Evolutionary conservation across 1,139 yeast genomes (phyloP), one percentile per base, ranked within the genome.

Genomic region (Taiozyma onychis): DNA sequence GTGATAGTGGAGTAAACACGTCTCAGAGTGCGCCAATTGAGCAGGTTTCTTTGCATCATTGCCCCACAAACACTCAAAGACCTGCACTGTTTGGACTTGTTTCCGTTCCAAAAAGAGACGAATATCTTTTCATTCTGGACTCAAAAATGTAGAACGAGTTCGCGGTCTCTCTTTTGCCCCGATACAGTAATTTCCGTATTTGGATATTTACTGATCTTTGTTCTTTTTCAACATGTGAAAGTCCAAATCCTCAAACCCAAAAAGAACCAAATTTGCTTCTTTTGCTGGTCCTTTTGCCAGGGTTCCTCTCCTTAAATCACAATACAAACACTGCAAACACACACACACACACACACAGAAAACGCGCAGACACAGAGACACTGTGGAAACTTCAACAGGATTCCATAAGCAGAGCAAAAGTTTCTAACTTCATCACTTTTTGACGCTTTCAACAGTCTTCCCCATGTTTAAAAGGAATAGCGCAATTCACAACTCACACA

Each of bases 1-100:
- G 42, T 32, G 24, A 52, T 41, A 4, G 52, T 47, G 22, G 55
- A 48, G 43, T 50, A 52, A 11, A n/a, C 24, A 37, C 41, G 41
- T 18, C 21, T 18, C 41, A 16, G 24, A 13, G 14, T 37, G 41
- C 18, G 41, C 21, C 41, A 37, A 37, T 21, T 37, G 41, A 37
- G 41, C 41, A 37, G 14, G 4, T 21, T 37, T 37, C 24, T 37
- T 4, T 37, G 14, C 6, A 37, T 18, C 24, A 18, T 37, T 37
- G 18, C 10, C 30, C 41, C 18, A 24, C 14, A 35, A 35, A 35
- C 18, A 6, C 21, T 35, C 8, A 16, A n/a, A 16, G 10, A 14
- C 7, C 21, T 9, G n/a, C 21, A 35, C 34, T 30, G 6, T 30
- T 30, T 30, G 11, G 34, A 13, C 9, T 4, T n/a, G 35, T 32